Percentiles rank a stretch among this genome's conserved stretches.
Conservation (phyloP, 139 green algal genomes). For the Auxenochlorella pyrenoidosa region DNA sequence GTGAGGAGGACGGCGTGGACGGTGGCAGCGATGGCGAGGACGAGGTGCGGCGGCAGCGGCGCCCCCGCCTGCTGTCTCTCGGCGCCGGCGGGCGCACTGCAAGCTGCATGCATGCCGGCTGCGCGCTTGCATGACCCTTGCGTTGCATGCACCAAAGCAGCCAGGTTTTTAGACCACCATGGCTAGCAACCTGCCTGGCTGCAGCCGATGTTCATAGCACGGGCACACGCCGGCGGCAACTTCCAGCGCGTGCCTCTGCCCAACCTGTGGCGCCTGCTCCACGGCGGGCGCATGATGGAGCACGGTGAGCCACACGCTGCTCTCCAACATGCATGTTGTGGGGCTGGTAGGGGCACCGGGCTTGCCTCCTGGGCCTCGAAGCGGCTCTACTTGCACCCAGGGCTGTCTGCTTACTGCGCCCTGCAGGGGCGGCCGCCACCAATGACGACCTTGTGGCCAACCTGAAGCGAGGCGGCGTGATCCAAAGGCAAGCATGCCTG, state of each 20-base stretch:
- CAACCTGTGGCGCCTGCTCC: constrained; percentile 62
- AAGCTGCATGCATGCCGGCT: no score
- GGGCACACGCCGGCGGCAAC: not conserved
- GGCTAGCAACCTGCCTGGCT: not conserved
- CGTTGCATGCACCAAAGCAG: not conserved
- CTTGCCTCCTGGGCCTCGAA: no score
- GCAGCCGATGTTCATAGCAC: constrained; percentile 5
- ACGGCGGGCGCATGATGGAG: constrained; percentile 46
- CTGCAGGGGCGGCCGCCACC: constrained; percentile 34
- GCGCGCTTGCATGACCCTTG: not conserved
- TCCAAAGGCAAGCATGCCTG: constrained; percentile 31
- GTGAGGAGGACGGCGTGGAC: not conserved
- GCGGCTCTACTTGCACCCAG: not conserved
- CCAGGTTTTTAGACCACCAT: not conserved
- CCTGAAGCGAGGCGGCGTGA: constrained; percentile 54
- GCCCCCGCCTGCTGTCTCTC: not conserved
- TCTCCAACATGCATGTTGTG: not conserved
- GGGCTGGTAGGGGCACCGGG: no score
- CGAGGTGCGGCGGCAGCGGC: not conserved
- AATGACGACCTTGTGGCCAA: constrained; percentile 68
- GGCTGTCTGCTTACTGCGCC: not conserved
- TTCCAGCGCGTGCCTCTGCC: constrained; percentile 55
- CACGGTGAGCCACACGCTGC: not conserved
- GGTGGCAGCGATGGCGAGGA: not conserved
- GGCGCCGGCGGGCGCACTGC: not conserved